These are phyloP conservation scores for Akanthomyces uredinophilus DNA, from an alignment of 2,329 filamentous ascomycete species.

Conservation along the genomic window DNA sequence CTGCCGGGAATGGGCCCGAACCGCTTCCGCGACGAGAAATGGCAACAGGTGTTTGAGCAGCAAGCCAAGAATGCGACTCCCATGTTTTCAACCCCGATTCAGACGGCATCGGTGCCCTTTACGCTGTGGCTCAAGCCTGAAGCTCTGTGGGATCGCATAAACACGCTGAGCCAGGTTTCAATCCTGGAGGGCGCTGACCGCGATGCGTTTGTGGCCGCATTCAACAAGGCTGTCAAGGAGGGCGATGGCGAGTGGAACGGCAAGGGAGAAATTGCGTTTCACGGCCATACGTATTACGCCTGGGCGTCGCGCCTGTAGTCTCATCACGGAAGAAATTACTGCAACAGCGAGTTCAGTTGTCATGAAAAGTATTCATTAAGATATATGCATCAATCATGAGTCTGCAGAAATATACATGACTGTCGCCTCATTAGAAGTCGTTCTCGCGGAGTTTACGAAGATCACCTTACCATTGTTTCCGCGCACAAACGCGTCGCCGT, in stretches of 20 bases:
- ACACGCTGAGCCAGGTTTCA: conserved; percentile 64
- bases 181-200: conserved; percentile 48
- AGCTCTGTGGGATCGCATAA: conserved; percentile 57
- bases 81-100: conserved; percentile 57
- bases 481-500: conserved; percentile 91
- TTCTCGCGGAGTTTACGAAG: background rate
- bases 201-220: conserved; percentile 41
- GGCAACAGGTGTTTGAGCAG: conserved; percentile 59
- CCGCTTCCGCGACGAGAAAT: conserved; percentile 60
- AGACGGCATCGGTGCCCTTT: conserved; percentile 52
- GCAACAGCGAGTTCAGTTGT: background rate
- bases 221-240: conserved; percentile 49
- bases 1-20: conserved; percentile 51
- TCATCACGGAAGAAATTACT: conserved; percentile 10
- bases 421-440: conserved; percentile 25
- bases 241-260: conserved; percentile 54
- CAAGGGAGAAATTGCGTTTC: conserved; percentile 56
- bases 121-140: conserved; percentile 54
- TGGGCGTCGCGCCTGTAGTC: conserved; percentile 51
- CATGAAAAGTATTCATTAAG: conserved; percentile 17
- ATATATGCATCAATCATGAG: conserved; percentile 25
- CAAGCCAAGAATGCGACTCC: conserved; percentile 44
- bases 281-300: conserved; percentile 58
- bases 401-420: conserved; percentile 69
- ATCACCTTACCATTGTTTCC: conserved; percentile 78